These are phyloP conservation scores for Malassezia sp. DNA, from an alignment of 1,284 basidiomycete species.

Conservation along the genomic window DNA sequence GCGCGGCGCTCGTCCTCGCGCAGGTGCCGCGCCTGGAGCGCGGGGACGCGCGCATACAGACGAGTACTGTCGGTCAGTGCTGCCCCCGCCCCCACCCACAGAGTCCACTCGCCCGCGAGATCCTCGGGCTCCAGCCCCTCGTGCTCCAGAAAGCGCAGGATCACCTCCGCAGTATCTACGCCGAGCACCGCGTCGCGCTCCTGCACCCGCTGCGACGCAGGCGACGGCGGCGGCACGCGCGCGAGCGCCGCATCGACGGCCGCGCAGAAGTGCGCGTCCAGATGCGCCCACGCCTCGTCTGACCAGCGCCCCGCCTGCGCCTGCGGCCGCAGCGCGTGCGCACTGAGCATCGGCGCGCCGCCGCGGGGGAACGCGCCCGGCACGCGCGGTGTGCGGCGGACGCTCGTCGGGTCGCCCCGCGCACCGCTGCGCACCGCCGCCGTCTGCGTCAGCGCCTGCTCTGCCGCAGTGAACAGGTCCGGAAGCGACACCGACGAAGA, in stretches of 20 bases:
- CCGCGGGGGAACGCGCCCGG: conserved; percentile 4
- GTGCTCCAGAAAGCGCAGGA: conserved; percentile 6
- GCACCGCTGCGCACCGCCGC: not conserved
- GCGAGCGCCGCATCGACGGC: not conserved
- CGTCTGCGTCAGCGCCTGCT: not conserved
- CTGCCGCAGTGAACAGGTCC: conserved; percentile 5
- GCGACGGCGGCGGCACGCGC: too few relatives aligned
- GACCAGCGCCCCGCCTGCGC: conserved; percentile 12
- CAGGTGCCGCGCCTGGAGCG: conserved; percentile 13
- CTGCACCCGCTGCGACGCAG: not conserved
- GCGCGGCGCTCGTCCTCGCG: conserved; percentile 3
- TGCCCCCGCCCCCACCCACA: too few relatives aligned
- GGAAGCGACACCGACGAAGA: not conserved
- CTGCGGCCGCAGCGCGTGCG: conserved; percentile 9
- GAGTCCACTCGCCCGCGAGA: conserved; percentile 11
- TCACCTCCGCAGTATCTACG: conserved; percentile 5
- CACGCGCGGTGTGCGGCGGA: conserved; percentile 3
- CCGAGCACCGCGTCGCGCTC: not conserved
- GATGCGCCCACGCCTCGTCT: conserved; percentile 12
- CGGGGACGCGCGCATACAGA: conserved; percentile 14
- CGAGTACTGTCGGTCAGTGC: too few relatives aligned
- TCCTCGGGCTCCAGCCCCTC: conserved; percentile 14
- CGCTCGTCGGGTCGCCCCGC: not conserved
- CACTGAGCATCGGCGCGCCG: not conserved
- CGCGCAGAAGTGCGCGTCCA: conserved; percentile 8